These are phyloP conservation scores for Aureobasidium sp. DNA, from an alignment of 2,329 filamentous ascomycete genomes.

Conservation along the genomic window DNA sequence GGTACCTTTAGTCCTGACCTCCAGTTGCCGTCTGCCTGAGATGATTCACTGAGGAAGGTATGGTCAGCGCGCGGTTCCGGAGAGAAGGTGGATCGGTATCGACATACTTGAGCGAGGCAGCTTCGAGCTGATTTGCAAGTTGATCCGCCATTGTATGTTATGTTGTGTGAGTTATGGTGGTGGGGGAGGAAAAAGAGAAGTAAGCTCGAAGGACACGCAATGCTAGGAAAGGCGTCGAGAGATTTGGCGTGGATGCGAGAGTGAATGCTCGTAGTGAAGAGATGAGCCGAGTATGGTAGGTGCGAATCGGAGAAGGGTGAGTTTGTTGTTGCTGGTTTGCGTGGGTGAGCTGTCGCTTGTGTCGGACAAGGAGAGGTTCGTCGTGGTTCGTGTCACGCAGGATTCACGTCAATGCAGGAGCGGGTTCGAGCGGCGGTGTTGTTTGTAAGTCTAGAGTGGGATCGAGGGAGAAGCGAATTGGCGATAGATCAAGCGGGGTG, in stretches of 20 bases:
- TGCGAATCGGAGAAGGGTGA: background rate
- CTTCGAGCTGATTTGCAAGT: slow-evolving; percentile 49
- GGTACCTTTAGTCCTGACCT: slow-evolving; percentile 65
- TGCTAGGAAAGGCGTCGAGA: background rate
- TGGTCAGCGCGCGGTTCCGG: slow-evolving; percentile 15
- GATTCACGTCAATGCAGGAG: background rate
- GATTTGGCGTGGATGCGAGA: background rate
- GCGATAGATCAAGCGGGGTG: background rate
- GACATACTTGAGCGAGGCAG: slow-evolving; percentile 41
- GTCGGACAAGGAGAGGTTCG: background rate
- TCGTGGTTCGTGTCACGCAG: background rate
- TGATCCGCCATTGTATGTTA: slow-evolving; percentile 37
- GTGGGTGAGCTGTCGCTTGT: slow-evolving; percentile 8
- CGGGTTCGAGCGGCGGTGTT: background rate
- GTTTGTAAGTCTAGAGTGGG: background rate
- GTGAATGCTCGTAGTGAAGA: background rate
- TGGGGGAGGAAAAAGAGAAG: background rate
- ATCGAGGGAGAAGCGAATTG: background rate
- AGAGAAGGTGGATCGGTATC: background rate
- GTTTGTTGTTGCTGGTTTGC: background rate
- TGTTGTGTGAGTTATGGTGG: background rate
- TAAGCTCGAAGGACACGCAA: slow-evolving; percentile 5
- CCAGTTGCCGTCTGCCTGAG: slow-evolving; percentile 56
- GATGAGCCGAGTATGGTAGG: background rate
- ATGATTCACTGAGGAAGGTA: slow-evolving; percentile 1